Evolutionary conservation across 768 basidiomycete genomes (phyloP).

Genomic region (Lyophyllum shimeji): DNA sequence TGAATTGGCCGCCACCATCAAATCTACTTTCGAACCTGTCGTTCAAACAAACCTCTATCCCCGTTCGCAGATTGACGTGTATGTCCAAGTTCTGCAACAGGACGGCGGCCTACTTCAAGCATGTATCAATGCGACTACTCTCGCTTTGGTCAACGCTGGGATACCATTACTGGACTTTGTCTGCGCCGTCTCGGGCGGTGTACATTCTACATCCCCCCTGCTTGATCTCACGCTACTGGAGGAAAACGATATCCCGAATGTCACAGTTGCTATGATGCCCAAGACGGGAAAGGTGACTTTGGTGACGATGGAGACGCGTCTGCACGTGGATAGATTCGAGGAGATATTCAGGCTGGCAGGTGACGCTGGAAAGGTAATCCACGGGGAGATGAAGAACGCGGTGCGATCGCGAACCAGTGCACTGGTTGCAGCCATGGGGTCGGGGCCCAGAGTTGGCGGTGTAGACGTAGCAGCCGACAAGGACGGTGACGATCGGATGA

Average conservation of each 20-base stretch:
- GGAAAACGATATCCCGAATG: slow-evolving; percentile 85
- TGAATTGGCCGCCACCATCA: slow-evolving; percentile 84
- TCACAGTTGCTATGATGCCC: slow-evolving; percentile 90
- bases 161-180: slow-evolving; percentile 91
- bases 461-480: slow-evolving; percentile 26
- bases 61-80: slow-evolving; percentile 92
- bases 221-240: slow-evolving; percentile 88
- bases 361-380: slow-evolving; percentile 75
- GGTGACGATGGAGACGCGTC: slow-evolving; percentile 90
- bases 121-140: slow-evolving; percentile 92
- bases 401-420: slow-evolving; percentile 60
- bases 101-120: slow-evolving; percentile 92
- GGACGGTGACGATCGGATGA: slow-evolving; percentile 38
- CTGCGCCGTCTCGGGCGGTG: slow-evolving; percentile 85
- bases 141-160: slow-evolving; percentile 88
- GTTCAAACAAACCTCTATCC: slow-evolving; percentile 91
- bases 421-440: slow-evolving; percentile 64
- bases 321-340: slow-evolving; percentile 90
- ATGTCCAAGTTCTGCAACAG: slow-evolving; percentile 89
- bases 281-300: slow-evolving; percentile 83
- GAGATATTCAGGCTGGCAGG: slow-evolving; percentile 81
- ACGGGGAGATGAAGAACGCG: slow-evolving; percentile 79
- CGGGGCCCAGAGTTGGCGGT: slow-evolving; percentile 33
- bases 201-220: slow-evolving; percentile 77
- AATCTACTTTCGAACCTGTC: slow-evolving; percentile 95